Percentiles rank a stretch among this genome's conserved stretches.
Evolutionary conservation across 2,329 filamentous ascomycete species (phyloP).

Genomic region (Aspergillus sp.): DNA sequence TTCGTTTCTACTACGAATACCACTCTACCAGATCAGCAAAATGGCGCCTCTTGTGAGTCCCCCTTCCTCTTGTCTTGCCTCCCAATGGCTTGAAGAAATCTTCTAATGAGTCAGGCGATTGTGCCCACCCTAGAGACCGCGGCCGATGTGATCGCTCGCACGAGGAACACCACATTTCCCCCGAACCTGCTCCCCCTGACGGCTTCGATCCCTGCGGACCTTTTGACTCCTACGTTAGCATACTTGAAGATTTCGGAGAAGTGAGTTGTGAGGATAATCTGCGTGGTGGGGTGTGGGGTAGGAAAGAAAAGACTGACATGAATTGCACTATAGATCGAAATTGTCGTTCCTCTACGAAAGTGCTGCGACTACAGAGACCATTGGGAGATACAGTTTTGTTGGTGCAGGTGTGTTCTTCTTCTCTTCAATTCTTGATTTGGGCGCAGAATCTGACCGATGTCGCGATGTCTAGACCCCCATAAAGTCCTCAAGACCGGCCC

Average conservation of each 20-base stretch:
- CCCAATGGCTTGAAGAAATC: background rate
- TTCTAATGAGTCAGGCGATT: conserved; percentile 36
- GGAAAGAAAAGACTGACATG: conserved; percentile 8
- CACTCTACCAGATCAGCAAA: background rate
- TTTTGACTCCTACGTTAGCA: conserved; percentile 88
- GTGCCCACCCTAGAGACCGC: conserved; percentile 58
- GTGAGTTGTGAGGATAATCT: conserved; percentile 39
- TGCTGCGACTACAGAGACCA: conserved; percentile 80
- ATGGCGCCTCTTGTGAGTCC: conserved; percentile 19
- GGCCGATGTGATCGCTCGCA: conserved; percentile 48
- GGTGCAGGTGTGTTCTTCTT: conserved; percentile 56
- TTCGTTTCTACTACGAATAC: background rate
- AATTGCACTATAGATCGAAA: conserved; percentile 46
- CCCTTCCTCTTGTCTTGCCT: conserved; percentile 5
- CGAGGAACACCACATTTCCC: conserved; percentile 47
- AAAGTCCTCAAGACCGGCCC: conserved; percentile 84
- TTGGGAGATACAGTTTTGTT: conserved; percentile 93
- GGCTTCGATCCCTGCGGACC: conserved; percentile 80
- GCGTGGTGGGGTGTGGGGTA: conserved; percentile 2
- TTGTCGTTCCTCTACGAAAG: conserved; percentile 95
- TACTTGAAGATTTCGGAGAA: conserved; percentile 84
- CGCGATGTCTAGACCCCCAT: conserved; percentile 44
- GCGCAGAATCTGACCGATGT: conserved; percentile 5
- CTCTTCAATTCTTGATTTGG: background rate
- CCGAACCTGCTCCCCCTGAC: conserved; percentile 78